Conservation (phyloP, 2,329 filamentous ascomycete genomes). For the Sphaerulina vaccinii region DNA sequence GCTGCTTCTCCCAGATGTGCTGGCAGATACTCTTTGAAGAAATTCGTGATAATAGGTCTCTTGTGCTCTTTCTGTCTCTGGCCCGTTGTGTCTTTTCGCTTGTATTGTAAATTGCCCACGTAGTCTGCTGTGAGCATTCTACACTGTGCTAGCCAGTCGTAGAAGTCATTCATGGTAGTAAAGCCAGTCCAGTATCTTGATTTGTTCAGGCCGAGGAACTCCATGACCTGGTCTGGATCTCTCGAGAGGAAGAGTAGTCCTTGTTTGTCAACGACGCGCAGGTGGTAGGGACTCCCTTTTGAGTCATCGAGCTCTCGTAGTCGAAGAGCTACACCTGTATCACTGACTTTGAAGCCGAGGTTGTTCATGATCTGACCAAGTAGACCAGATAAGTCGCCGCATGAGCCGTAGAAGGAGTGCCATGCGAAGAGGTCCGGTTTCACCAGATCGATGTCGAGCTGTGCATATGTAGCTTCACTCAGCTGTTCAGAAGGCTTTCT, state of each 20-base stretch:
- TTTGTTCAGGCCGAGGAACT: conserved; percentile 62
- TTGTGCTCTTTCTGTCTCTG: conserved; percentile 58
- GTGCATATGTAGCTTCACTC: conserved; percentile 47
- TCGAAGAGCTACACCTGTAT: conserved; percentile 63
- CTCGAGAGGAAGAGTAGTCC: conserved; percentile 61
- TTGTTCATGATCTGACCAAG: conserved; percentile 63
- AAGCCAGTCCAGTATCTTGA: conserved; percentile 58
- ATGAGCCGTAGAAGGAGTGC: conserved; percentile 66
- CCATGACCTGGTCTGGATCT: conserved; percentile 56
- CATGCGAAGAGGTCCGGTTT: conserved; percentile 52
- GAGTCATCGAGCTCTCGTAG: conserved; percentile 65
- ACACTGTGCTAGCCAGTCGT: conserved; percentile 59
- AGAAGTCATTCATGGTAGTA: conserved; percentile 55
- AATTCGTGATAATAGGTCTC: conserved; percentile 59
- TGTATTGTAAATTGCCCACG: conserved; percentile 24
- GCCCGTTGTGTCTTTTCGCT: conserved; percentile 44
- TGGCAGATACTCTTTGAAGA: conserved; percentile 65
- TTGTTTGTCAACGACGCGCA: conserved; percentile 38
- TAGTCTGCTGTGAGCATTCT: conserved; percentile 56
- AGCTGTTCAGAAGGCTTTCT: conserved; percentile 1
- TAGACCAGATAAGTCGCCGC: conserved; percentile 70
- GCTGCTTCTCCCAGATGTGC: conserved; percentile 41
- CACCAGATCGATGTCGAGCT: conserved; percentile 67
- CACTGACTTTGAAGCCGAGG: conserved; percentile 65
- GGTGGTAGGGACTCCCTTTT: conserved; percentile 42